These are phyloP conservation scores for Colletotrichum nymphaeae DNA, from an alignment of 2,329 filamentous ascomycete species.

Conservation along the genomic window DNA sequence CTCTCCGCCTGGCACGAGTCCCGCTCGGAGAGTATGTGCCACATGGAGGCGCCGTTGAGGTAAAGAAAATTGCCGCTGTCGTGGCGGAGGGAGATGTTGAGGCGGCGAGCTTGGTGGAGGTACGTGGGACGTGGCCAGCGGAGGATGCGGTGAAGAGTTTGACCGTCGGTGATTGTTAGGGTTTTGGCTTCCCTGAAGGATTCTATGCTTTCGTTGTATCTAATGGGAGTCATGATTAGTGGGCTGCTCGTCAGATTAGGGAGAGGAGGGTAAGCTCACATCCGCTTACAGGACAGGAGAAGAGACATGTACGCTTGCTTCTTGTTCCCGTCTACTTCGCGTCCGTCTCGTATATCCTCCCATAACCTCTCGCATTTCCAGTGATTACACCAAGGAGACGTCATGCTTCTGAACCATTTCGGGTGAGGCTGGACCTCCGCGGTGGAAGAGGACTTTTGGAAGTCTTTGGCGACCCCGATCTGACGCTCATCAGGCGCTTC, in stretches of 20 bases:
- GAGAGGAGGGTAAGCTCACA: constrained; percentile 16
- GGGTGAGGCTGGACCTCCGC: constrained; percentile 23
- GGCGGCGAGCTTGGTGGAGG: background rate
- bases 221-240: background rate
- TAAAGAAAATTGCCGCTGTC: constrained; percentile 35
- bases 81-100: constrained; percentile 35
- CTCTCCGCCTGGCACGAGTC: background rate
- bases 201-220: constrained; percentile 25
- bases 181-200: constrained; percentile 20
- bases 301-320: constrained; percentile 23
- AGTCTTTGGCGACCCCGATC: constrained; percentile 18
- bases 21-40: constrained; percentile 17
- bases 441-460: background rate
- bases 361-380: constrained; percentile 35
- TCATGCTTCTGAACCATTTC: constrained; percentile 33
- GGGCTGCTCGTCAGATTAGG: background rate
- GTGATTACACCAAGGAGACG: constrained; percentile 37
- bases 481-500: constrained; percentile 33
- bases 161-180: constrained; percentile 33
- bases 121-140: background rate
- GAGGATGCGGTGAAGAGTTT: constrained; percentile 26
- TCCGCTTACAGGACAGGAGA: constrained; percentile 31
- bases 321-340: background rate
- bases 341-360: constrained; percentile 20
- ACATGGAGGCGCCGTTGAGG: constrained; percentile 23